A percentile compares a stretch with the other conserved stretches of the same genome.
These are phyloP conservation scores for Gossypium herbaceum DNA, from an alignment of 345 rosid genomes.

Conservation along the genomic window DNA sequence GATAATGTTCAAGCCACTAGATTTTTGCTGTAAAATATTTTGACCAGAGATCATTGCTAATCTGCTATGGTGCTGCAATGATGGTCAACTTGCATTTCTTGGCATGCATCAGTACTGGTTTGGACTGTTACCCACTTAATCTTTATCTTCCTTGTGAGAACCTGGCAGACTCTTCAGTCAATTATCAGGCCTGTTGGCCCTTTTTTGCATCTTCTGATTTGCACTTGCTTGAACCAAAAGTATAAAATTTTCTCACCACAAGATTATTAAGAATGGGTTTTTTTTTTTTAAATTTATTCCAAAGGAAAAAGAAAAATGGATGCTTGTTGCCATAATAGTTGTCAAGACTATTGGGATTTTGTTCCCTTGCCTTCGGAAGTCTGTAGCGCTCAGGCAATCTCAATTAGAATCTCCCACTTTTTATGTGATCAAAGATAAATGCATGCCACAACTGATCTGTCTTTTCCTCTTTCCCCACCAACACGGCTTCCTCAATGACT, in stretches of 20 bases:
- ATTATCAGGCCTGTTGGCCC: background rate
- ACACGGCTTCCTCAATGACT: background rate
- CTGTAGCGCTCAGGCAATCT: background rate
- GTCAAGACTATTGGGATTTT: background rate
- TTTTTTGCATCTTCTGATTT: background rate
- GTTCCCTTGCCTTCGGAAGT: background rate
- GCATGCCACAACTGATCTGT: background rate
- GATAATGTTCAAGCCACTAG: background rate
- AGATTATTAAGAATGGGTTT: background rate
- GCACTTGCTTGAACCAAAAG: background rate
- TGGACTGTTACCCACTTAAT: background rate
- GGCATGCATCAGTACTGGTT: background rate
- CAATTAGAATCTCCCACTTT: background rate
- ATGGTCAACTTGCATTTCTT: background rate
- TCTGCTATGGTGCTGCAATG: background rate
- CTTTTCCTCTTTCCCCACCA: background rate
- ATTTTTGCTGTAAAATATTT: background rate
- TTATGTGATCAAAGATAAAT: conserved; percentile 1
- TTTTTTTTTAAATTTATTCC: background rate
- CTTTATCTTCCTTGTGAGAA: background rate
- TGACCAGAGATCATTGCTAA: background rate
- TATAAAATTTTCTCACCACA: background rate
- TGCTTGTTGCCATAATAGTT: background rate
- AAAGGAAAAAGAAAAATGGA: background rate
- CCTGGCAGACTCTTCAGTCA: background rate